Evolutionary conservation across 164 flowering plant genomes (phyloP).

Genomic region (Magnolia sinica): DNA sequence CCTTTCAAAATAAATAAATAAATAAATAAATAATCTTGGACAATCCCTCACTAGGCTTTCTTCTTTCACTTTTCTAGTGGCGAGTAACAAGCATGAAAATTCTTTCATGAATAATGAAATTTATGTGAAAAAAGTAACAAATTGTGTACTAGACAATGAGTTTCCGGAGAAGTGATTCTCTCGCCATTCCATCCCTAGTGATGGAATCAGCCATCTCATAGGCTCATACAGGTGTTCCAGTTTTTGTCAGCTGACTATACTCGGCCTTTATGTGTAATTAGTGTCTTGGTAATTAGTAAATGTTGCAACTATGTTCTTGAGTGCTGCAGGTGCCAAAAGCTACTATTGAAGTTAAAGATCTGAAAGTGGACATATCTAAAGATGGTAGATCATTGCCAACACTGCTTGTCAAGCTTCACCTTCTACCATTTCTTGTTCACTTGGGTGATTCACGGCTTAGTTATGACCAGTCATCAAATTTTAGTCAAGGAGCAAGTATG

Average conservation of each 20-base stretch:
- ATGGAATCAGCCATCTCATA: too few species aligned
- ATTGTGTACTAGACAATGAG: too few species aligned
- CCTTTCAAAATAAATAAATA: too few species aligned
- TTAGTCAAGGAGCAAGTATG: conserved; percentile 33
- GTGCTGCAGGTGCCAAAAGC: conserved; percentile 75
- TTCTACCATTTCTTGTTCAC: conserved; percentile 62
- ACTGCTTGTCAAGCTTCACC: conserved; percentile 63
- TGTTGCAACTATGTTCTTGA: not conserved
- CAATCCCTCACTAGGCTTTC: too few species aligned
- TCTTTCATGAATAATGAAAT: too few species aligned
- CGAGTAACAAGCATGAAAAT: too few species aligned
- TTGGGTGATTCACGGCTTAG: conserved; percentile 56
- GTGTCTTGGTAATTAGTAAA: conserved; percentile 1
- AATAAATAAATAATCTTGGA: too few species aligned
- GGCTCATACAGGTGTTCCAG: not conserved
- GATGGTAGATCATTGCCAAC: conserved; percentile 68
- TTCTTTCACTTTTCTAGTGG: too few species aligned
- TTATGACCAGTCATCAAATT: conserved; percentile 50
- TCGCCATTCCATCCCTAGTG: too few species aligned
- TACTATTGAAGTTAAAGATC: conserved; percentile 72
- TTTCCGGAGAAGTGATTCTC: too few species aligned
- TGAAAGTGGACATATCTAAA: conserved; percentile 76
- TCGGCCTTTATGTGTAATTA: not conserved
- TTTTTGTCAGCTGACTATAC: not conserved
- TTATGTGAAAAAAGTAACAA: too few species aligned